Base-by-base conservation (phyloP, 192 early-diverging fungal species). In the Coemansia asiatica region DNA sequence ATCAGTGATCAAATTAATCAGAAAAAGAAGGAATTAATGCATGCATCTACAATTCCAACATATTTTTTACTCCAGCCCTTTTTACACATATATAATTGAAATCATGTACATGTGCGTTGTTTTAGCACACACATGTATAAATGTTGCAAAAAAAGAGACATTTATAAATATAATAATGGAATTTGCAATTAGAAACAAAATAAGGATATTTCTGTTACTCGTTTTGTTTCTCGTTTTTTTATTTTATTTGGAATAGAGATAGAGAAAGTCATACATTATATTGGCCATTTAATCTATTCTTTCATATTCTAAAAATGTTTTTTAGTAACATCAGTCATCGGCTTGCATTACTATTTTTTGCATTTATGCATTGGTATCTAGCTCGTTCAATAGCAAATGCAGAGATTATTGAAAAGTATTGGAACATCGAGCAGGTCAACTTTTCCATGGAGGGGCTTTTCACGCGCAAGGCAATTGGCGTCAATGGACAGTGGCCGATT, bases 401-500 rank as follows among this genome's bases (percentile, higher is more conserved):
- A 35, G 56, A 61, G 6, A 72, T 70, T 29, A 79, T 90, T 27
- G 84, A 84, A 57, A 82, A 79, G 55, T 58, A 78, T 64, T 90
- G 89, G 89, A 75, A 87, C 19, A 86, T 89, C 33, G 86, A 83
- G 54, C 85, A 83, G 22, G 82, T 85, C 15, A 80, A 70, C 28
- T 83, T 73, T 35, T 83, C 74, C 57, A 83, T 88, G 49, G 86
- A 88, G 65, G 84, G 82, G 40, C 66, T 90, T 7, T 81, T 71
- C 54, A 82, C 81, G 36, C 86, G 86, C 55, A 79, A 82, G 56
- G 89, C 87, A 4, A 79, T 87, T 29, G 87, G 86, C 62, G 83
- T 87, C 60, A 90, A 90, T 60, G 85, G 84, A 0, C 56, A 80
- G 60, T 89, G 83, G 75, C 89, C 89, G 69, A 85, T 86, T 63